phyloP scores from a whole-genome alignment of 2,329 filamentous ascomycete genomes.

The Neopestalotiopsis rosae region DNA sequence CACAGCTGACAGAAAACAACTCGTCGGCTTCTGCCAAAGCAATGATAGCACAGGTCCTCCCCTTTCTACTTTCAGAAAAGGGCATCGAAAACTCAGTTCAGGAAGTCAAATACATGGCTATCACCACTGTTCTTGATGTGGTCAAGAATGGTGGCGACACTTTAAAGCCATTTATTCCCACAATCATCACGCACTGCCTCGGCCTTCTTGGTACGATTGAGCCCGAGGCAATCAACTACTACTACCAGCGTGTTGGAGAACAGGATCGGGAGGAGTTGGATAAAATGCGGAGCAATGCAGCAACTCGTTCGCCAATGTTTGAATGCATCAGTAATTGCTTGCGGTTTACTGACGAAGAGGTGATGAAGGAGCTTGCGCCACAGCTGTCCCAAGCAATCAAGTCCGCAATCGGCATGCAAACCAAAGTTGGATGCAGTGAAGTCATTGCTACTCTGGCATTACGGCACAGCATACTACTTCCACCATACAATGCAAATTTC shows the following conservation, averaged over 20 bases:
- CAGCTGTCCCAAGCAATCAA: conserved; percentile 81
- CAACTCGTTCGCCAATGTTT: conserved; percentile 86
- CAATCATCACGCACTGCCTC: conserved; percentile 81
- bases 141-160: conserved; percentile 86
- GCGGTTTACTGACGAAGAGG: conserved; percentile 77
- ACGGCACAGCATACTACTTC: conserved; percentile 76
- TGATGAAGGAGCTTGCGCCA: conserved; percentile 77
- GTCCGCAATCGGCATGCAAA: conserved; percentile 85
- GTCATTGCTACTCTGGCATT: conserved; percentile 86
- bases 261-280: conserved; percentile 90
- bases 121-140: conserved; percentile 83
- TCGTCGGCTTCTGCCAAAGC: conserved; percentile 71
- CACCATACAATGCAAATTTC: conserved; percentile 76
- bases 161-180: conserved; percentile 80
- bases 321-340: conserved; percentile 91
- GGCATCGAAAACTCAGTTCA: conserved; percentile 88
- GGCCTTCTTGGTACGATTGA: conserved; percentile 86
- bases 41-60: conserved; percentile 86
- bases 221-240: conserved; percentile 86
- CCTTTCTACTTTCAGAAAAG: conserved; percentile 87
- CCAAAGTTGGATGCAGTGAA: conserved; percentile 88
- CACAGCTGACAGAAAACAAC: conserved; percentile 81
- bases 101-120: conserved; percentile 85
- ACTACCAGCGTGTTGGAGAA: conserved; percentile 88
- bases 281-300: conserved; percentile 79